These are phyloP conservation scores for Thielaviopsis punctulata DNA, from an alignment of 2,329 filamentous ascomycete species.

Conservation along the genomic window DNA sequence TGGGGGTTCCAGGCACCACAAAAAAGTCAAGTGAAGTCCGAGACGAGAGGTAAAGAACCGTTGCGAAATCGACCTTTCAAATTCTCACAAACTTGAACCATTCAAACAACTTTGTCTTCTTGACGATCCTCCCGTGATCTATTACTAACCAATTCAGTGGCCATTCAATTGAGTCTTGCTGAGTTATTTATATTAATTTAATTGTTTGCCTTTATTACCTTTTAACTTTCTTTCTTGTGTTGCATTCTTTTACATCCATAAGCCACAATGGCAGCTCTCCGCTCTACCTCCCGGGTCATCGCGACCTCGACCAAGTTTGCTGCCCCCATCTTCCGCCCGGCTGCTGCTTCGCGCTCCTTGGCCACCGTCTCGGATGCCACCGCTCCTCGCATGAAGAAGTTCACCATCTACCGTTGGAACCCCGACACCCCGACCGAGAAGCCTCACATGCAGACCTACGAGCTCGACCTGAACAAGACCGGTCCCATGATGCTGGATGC, in stretches of 20 bases:
- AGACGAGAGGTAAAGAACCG: background rate
- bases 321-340: slow-evolving; percentile 23
- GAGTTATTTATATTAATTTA: background rate
- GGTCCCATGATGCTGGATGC: slow-evolving; percentile 97
- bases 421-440: slow-evolving; percentile 83
- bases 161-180: slow-evolving; percentile 1
- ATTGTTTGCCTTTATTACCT: background rate
- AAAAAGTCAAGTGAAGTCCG: background rate
- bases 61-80: slow-evolving; percentile 1
- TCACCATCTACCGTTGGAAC: slow-evolving; percentile 98
- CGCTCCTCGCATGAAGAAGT: slow-evolving; percentile 64
- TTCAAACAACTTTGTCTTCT: background rate
- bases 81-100: slow-evolving; percentile 2
- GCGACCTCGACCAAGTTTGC: slow-evolving; percentile 27
- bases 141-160: slow-evolving; percentile 2
- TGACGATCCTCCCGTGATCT: slow-evolving; percentile 1
- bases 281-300: slow-evolving; percentile 38
- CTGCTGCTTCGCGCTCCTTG: slow-evolving; percentile 33
- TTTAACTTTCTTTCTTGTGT: background rate
- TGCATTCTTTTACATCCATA: background rate
- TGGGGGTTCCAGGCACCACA: background rate
- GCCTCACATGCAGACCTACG: slow-evolving; percentile 89
- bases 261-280: slow-evolving; percentile 41
- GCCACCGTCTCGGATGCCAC: slow-evolving; percentile 41
- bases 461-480: slow-evolving; percentile 94